Evolutionary conservation across 805 yeast genomes (phyloP).

Genomic region (Lipomyces kockii): DNA sequence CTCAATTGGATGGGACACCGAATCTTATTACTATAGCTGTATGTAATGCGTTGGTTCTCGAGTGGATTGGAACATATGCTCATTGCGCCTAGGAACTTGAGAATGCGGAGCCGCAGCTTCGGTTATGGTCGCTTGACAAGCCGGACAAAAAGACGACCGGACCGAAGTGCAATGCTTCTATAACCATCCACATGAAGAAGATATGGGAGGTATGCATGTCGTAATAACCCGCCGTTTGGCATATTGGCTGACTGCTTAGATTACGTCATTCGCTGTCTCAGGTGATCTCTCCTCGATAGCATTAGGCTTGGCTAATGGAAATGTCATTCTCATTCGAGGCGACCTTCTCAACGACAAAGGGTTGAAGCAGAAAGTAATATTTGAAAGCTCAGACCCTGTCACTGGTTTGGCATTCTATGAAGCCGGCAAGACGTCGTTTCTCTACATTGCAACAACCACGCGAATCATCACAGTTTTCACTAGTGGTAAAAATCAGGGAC

Average conservation of each 20-base stretch:
- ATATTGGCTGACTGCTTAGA: constrained; percentile 31
- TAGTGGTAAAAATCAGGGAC: constrained; percentile 75
- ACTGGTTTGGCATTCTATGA: constrained; percentile 70
- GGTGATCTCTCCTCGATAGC: constrained; percentile 66
- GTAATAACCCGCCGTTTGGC: background rate
- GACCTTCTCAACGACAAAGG: constrained; percentile 89
- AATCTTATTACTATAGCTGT: constrained; percentile 66
- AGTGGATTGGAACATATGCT: background rate
- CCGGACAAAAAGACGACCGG: constrained; percentile 37
- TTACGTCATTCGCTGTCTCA: constrained; percentile 63
- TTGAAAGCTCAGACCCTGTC: constrained; percentile 76
- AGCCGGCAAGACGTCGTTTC: constrained; percentile 51
- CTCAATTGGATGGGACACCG: constrained; percentile 54
- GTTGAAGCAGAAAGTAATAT: constrained; percentile 79
- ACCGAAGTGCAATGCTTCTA: constrained; percentile 63
- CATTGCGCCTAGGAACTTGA: constrained; percentile 48
- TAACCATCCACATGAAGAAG: constrained; percentile 72
- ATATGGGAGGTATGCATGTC: constrained; percentile 62
- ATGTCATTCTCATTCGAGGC: constrained; percentile 80
- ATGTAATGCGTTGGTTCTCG: constrained; percentile 4
- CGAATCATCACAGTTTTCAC: constrained; percentile 74
- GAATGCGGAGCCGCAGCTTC: constrained; percentile 70
- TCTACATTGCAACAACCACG: constrained; percentile 77
- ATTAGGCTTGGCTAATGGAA: constrained; percentile 83
- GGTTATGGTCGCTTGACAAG: constrained; percentile 73